These are phyloP conservation scores for Russula abietina DNA, from an alignment of 768 basidiomycete genomes.

Conservation along the genomic window DNA sequence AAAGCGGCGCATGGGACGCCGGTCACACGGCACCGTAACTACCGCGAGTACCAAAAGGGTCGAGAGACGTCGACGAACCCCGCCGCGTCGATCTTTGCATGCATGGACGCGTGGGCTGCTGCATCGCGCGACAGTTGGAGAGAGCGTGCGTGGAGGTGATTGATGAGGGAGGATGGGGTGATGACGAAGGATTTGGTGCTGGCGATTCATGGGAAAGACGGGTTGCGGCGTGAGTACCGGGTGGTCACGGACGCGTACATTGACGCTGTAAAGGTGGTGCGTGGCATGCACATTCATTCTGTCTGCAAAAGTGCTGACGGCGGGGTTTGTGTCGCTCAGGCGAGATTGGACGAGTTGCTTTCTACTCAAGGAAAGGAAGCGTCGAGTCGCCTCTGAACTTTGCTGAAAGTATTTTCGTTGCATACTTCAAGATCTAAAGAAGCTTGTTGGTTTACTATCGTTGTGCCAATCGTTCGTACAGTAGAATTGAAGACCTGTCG, in stretches of 20 bases:
- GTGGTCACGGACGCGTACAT: slow-evolving; percentile 92
- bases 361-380: background rate
- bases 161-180: slow-evolving; percentile 73
- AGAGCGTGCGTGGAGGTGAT: slow-evolving; percentile 86
- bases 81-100: slow-evolving; percentile 93
- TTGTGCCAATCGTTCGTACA: too few species aligned
- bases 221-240: slow-evolving; percentile 93
- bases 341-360: slow-evolving; percentile 13
- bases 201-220: slow-evolving; percentile 80
- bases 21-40: slow-evolving; percentile 97
- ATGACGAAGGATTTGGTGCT: slow-evolving; percentile 99
- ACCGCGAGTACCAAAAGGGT: slow-evolving; percentile 95
- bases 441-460: background rate
- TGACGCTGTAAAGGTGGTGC: slow-evolving; percentile 87
- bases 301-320: background rate
- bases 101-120: slow-evolving; percentile 96
- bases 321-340: background rate
- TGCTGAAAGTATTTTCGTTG: background rate
- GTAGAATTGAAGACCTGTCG: too few species aligned
- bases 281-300: slow-evolving; percentile 26
- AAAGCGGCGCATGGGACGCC: slow-evolving; percentile 93
- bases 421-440: background rate
- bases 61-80: slow-evolving; percentile 98
- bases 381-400: background rate
- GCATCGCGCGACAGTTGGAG: slow-evolving; percentile 91